Evolutionary conservation across 148 eudicot species (phyloP).

Genomic region (Arctostaphylos glauca): DNA sequence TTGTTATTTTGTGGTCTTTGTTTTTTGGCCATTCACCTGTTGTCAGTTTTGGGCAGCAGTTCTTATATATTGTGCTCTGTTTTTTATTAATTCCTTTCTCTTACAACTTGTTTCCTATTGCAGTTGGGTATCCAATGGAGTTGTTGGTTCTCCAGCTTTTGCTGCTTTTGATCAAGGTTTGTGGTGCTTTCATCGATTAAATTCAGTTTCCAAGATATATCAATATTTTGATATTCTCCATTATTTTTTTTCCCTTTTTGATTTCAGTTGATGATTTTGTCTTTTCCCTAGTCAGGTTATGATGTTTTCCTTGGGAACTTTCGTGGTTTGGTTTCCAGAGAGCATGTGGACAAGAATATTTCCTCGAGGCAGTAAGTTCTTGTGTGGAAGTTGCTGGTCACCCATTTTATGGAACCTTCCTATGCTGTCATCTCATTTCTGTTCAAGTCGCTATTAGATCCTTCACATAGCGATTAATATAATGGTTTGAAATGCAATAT

Average conservation of each 20-base stretch:
- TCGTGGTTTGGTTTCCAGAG: constrained; percentile 92
- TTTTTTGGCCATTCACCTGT: not conserved
- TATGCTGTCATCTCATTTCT: not conserved
- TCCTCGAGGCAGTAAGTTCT: constrained; percentile 79
- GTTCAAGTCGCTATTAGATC: not conserved
- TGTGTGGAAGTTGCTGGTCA: not conserved
- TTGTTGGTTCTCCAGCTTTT: constrained; percentile 98
- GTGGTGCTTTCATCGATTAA: constrained; percentile 8
- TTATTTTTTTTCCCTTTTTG: not conserved
- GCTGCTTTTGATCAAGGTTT: constrained; percentile 99
- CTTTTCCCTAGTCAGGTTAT: constrained; percentile 48
- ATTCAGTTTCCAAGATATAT: constrained; percentile 6
- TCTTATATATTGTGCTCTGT: too few relatives aligned
- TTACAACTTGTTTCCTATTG: constrained; percentile 10
- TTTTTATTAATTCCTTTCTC: not conserved
- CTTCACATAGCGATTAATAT: not conserved
- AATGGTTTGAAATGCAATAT: not conserved
- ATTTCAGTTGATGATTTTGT: not conserved
- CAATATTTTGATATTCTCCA: not conserved
- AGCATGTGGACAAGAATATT: constrained; percentile 71
- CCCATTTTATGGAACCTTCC: not conserved
- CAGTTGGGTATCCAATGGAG: constrained; percentile 96
- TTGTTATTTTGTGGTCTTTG: too few relatives aligned
- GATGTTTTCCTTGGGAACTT: constrained; percentile 96
- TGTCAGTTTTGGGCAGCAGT: not conserved